Evolutionary conservation across 2,329 filamentous ascomycete species (phyloP).

Genomic region (Tolypocladium album): DNA sequence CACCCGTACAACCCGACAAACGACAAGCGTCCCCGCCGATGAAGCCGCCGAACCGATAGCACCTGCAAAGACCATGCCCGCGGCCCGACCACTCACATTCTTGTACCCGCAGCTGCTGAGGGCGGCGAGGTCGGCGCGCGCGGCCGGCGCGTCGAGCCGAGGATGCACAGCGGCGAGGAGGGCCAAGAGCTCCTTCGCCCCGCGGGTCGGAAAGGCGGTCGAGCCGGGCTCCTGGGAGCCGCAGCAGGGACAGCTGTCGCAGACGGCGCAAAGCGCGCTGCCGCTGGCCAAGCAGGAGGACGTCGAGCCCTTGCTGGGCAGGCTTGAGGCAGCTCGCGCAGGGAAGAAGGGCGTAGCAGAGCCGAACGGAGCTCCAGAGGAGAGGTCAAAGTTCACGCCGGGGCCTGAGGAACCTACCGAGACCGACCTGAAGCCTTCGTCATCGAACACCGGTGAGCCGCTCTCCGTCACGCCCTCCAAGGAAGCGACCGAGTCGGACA

Average conservation of each 20-base stretch:
- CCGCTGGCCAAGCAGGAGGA: neutral
- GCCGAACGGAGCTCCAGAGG: neutral
- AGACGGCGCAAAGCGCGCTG: neutral
- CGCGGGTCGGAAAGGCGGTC: slow-evolving; percentile 50
- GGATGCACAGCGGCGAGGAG: slow-evolving; percentile 27
- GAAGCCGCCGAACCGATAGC: neutral
- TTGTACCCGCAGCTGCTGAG: slow-evolving; percentile 59
- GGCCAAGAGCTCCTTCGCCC: slow-evolving; percentile 35
- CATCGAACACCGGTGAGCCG: neutral
- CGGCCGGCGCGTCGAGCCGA: neutral
- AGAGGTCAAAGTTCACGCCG: neutral
- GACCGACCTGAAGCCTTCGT: neutral
- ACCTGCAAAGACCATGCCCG: slow-evolving; percentile 38
- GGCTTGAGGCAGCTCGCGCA: neutral
- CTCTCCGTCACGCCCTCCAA: neutral
- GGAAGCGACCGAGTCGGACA: neutral
- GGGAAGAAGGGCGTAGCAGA: neutral
- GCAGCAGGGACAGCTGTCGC: slow-evolving; percentile 1
- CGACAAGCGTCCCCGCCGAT: neutral
- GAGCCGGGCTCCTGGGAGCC: slow-evolving; percentile 33
- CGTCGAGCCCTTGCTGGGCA: neutral
- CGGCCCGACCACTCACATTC: slow-evolving; percentile 49
- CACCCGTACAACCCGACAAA: neutral
- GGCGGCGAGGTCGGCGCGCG: slow-evolving; percentile 17
- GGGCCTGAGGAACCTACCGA: neutral